Percentiles rank a stretch among this genome's conserved stretches.
Conservation (phyloP, 176 grass and related monocot genomes). For the Aechmea fasciata region DNA sequence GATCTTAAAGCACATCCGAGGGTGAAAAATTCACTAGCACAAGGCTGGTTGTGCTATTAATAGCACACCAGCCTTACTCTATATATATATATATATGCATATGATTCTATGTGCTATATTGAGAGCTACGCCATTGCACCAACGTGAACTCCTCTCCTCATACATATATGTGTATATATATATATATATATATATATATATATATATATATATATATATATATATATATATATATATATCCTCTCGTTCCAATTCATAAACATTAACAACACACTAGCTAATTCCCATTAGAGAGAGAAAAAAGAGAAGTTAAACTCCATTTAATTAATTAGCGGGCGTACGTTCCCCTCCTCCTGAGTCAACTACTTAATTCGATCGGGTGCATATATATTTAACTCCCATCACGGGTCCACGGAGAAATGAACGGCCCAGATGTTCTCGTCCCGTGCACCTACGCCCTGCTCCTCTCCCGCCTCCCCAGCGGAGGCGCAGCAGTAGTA, state of each 20-base stretch:
- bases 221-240: too few relatives aligned
- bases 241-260: too few relatives aligned
- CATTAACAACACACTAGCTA: too few relatives aligned
- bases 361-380: too few relatives aligned
- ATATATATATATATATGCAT: constrained; percentile 8
- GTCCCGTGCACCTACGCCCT: constrained; percentile 5
- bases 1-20: too few relatives aligned
- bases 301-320: constrained; percentile 8
- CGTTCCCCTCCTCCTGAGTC: neutral
- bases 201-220: too few relatives aligned
- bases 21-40: too few relatives aligned
- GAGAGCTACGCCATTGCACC: constrained; percentile 16
- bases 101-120: neutral
- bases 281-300: constrained; percentile 4
- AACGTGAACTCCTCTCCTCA: neutral
- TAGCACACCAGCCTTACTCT: too few relatives aligned
- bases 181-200: too few relatives aligned
- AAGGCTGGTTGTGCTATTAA: too few relatives aligned
- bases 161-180: neutral
- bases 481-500: constrained; percentile 2
- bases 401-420: neutral
- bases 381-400: neutral
- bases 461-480: constrained; percentile 20
- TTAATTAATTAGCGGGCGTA: constrained; percentile 1
- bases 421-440: constrained; percentile 25